These are phyloP conservation scores for Blastobotrys serpentis DNA, from an alignment of 1,139 yeast species.

Conservation along the genomic window DNA sequence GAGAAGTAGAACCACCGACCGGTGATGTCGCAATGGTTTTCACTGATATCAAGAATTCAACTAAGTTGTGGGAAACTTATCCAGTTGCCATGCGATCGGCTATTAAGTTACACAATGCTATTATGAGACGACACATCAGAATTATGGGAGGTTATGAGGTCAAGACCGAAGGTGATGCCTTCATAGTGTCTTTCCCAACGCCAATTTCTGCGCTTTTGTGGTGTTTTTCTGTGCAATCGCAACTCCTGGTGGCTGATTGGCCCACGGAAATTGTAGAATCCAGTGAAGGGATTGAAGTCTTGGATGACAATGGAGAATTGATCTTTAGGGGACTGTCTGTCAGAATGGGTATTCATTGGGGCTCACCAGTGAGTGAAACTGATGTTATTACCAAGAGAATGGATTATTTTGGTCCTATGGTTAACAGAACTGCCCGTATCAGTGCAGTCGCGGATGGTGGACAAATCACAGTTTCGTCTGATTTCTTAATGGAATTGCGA, in stretches of 20 bases:
- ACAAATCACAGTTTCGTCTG: constrained; percentile 85
- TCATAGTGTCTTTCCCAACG: constrained; percentile 96
- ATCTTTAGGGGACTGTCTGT: constrained; percentile 89
- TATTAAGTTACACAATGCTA: constrained; percentile 85
- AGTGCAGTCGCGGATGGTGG: constrained; percentile 98
- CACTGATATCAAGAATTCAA: constrained; percentile 94
- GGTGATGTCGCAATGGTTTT: constrained; percentile 94
- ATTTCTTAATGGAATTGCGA: constrained; percentile 70
- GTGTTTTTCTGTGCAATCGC: constrained; percentile 93
- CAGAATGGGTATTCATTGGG: constrained; percentile 99
- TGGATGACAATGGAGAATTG: constrained; percentile 59
- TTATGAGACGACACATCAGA: constrained; percentile 91
- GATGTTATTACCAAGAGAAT: constrained; percentile 94
- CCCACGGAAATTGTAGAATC: constrained; percentile 87
- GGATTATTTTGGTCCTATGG: constrained; percentile 99
- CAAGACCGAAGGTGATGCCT: constrained; percentile 98
- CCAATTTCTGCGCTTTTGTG: constrained; percentile 87
- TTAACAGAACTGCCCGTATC: constrained; percentile 89
- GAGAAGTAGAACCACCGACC: constrained; percentile 92
- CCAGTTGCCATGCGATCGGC: constrained; percentile 97
- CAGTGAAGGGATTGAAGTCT: constrained; percentile 78
- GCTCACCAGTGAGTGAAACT: constrained; percentile 91
- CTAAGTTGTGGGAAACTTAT: constrained; percentile 87
- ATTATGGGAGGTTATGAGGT: constrained; percentile 97
- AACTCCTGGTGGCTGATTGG: constrained; percentile 85